Base-by-base conservation (phyloP, 73 alveolate species). In the Blepharisma stoltei region DNA sequence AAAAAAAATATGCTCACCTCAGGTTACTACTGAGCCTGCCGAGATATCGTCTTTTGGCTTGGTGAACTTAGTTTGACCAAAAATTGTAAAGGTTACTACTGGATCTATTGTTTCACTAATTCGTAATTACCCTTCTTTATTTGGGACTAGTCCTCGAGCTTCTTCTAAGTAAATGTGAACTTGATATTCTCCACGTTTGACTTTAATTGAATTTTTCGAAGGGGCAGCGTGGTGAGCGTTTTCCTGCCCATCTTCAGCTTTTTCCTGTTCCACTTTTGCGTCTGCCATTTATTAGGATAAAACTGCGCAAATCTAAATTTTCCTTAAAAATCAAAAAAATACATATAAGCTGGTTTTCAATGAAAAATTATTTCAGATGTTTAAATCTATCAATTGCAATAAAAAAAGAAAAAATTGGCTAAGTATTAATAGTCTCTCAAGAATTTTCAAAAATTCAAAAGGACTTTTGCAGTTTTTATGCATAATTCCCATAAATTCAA, bases 1-100 rank as follows among this genome's bases (percentile, higher is more conserved):
- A 60, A 92, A 89, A 86, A 89, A 92, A 67, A 92, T 55, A 71
- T 92, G 98, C 83, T 92, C 98, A 52, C 81, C 76, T 94, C 95
- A 92, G 23, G 47, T 25, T 8, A 78, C n/a, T 6, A 86, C 82
- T 7, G 89, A 87, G 7, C 83, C 81, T 27, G 89, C 54, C 6
- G 94, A 91, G 25, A 91, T 69, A 54, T 88, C 95, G 32, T 89
- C 89, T 54, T 86, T 89, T 9, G 89, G 81, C 3, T 89, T 83
- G 38, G 96, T 92, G 83, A 37, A 92, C 54, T 86, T 79, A 75
- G 80, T 89, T 70, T 67, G 67, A 25, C 69, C 86, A 82, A 89
- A 53, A 7, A 85, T 80, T 67, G 50, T 38, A 18, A 82, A 86
- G 60, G 69, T 84, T 14, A 92, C 81, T n/a, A 92, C 70, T n/a